A percentile compares a stretch with the other conserved stretches of the same genome.
Conservation (phyloP, 257 asterid species). For the Anisodus acutangulus region DNA sequence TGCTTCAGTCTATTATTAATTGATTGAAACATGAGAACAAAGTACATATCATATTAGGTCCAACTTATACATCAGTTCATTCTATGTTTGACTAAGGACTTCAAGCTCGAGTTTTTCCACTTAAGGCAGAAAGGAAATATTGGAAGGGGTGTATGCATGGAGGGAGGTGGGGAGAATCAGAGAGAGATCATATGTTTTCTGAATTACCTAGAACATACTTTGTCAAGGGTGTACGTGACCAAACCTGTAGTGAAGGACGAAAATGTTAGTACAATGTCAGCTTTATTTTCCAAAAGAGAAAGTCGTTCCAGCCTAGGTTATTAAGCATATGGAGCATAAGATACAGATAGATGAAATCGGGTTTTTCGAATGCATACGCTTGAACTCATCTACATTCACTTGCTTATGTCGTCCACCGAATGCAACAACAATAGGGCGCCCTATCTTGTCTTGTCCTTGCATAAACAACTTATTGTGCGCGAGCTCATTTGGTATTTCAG, state of each 20-base stretch:
- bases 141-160: no score
- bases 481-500: constrained; percentile 59
- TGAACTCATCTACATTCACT: constrained; percentile 67
- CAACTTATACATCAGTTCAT: no score
- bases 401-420: constrained; percentile 76
- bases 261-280: neutral
- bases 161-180: neutral
- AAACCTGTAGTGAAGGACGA: constrained; percentile 57
- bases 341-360: neutral
- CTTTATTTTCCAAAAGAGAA: no score
- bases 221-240: constrained; percentile 69
- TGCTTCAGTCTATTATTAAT: no score
- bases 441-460: constrained; percentile 84
- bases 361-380: constrained; percentile 52
- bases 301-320: neutral
- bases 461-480: constrained; percentile 72
- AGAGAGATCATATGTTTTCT: neutral
- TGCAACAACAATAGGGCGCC: constrained; percentile 69
- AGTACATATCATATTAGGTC: no score
- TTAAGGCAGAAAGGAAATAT: no score
- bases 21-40: no score
- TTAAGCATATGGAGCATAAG: neutral
- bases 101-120: no score
- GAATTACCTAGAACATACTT: constrained; percentile 74
- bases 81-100: no score